phyloP scores from a whole-genome alignment of 2,329 filamentous ascomycete species.

The Penicillium crustosum region DNA sequence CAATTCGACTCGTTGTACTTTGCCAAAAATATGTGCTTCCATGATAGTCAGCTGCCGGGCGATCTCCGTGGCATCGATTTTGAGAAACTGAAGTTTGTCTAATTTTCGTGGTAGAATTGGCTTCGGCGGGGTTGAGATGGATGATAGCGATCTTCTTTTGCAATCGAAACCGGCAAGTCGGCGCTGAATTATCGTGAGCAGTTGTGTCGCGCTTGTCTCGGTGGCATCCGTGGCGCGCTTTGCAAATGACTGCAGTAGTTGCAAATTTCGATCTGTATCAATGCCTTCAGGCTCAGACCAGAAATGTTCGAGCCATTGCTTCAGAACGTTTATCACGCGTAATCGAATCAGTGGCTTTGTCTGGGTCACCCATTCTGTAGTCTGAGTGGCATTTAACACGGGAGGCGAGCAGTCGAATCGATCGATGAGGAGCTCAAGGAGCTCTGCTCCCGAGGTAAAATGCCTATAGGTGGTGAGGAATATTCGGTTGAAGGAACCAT shows the following conservation, averaged over 20 bases:
- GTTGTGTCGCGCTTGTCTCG: slow-evolving; percentile 52
- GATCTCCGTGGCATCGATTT: slow-evolving; percentile 84
- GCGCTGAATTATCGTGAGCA: slow-evolving; percentile 82
- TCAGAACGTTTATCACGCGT: slow-evolving; percentile 89
- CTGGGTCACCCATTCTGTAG: slow-evolving; percentile 76
- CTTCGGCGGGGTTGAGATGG: slow-evolving; percentile 73
- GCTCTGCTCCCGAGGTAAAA: slow-evolving; percentile 79
- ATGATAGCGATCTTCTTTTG: slow-evolving; percentile 47
- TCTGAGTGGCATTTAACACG: slow-evolving; percentile 67
- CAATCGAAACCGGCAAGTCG: slow-evolving; percentile 77
- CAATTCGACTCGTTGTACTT: slow-evolving; percentile 88
- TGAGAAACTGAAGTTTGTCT: slow-evolving; percentile 62
- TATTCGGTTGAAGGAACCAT: slow-evolving; percentile 89
- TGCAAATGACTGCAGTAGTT: slow-evolving; percentile 79
- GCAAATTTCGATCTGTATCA: slow-evolving; percentile 70
- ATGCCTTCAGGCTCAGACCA: slow-evolving; percentile 83
- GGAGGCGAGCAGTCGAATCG: slow-evolving; percentile 83
- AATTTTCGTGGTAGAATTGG: slow-evolving; percentile 95
- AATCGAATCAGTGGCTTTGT: slow-evolving; percentile 91
- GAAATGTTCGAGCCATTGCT: slow-evolving; percentile 93
- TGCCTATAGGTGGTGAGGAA: slow-evolving; percentile 92
- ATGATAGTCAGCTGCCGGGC: slow-evolving; percentile 92
- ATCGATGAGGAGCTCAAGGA: slow-evolving; percentile 84
- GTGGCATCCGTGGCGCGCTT: slow-evolving; percentile 30
- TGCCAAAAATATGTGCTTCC: slow-evolving; percentile 83